Evolutionary conservation across 306 rosid genomes (phyloP).

Genomic region (Erythrophleum fordii): DNA sequence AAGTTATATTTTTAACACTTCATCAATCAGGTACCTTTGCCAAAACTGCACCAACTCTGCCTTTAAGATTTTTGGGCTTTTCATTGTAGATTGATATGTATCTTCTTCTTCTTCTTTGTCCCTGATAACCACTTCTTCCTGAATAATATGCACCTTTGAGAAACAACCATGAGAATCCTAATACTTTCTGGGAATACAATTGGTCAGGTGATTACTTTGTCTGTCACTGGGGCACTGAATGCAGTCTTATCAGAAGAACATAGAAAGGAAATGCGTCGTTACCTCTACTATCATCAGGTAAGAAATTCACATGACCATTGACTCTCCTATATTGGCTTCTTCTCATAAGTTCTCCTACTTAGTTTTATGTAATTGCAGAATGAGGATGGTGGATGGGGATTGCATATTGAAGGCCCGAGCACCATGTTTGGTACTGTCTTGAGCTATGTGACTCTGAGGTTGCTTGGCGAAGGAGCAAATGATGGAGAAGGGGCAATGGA

Average conservation of each 20-base stretch:
- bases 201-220: slow-evolving; percentile 64
- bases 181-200: slow-evolving; percentile 28
- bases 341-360: not conserved
- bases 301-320: slow-evolving; percentile 32
- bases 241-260: slow-evolving; percentile 76
- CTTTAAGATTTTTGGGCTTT: not conserved
- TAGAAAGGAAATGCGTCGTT: slow-evolving; percentile 73
- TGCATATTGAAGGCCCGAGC: slow-evolving; percentile 90
- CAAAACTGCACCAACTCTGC: not conserved
- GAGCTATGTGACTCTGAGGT: slow-evolving; percentile 64
- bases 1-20: slow-evolving; percentile 31
- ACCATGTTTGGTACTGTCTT: slow-evolving; percentile 90
- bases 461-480: slow-evolving; percentile 85
- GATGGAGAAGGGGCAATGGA: slow-evolving; percentile 75
- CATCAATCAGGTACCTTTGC: not conserved
- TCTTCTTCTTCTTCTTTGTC: not conserved
- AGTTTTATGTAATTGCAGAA: slow-evolving; percentile 57
- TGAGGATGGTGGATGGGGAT: slow-evolving; percentile 94
- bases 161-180: not conserved
- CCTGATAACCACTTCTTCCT: slow-evolving; percentile 3
- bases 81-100: slow-evolving; percentile 21
- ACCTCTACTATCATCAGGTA: slow-evolving; percentile 88
- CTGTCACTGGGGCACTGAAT: slow-evolving; percentile 79
- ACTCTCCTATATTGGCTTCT: slow-evolving; percentile 13
- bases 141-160: not conserved